phyloP scores from a whole-genome alignment of 305 asterid species.

The Solanum hybrid region DNA sequence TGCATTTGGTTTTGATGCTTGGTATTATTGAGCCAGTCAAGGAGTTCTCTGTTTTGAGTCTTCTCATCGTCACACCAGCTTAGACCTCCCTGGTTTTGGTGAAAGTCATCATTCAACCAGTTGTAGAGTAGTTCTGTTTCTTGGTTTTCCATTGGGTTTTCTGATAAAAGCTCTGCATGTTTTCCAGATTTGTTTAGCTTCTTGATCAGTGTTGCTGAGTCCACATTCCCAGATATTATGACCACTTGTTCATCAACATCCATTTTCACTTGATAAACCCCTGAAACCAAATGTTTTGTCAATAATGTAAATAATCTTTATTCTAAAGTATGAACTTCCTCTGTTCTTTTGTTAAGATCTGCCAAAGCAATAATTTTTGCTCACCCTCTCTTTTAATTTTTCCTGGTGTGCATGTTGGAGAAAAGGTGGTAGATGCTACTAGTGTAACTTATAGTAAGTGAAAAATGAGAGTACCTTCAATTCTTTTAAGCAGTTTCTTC shows the following conservation, averaged over 20 bases:
- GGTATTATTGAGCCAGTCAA: slow-evolving; percentile 16
- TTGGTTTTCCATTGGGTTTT: neutral
- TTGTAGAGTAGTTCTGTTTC: neutral
- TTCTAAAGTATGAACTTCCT: neutral
- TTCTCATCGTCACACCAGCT: neutral
- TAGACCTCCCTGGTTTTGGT: neutral
- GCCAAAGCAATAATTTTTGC: neutral
- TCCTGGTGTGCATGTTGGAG: neutral
- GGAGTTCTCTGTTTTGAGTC: neutral
- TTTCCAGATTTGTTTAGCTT: slow-evolving; percentile 61
- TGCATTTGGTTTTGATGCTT: slow-evolving; percentile 14
- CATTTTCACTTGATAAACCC: slow-evolving; percentile 58
- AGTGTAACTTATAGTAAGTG: neutral
- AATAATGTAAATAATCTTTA: neutral
- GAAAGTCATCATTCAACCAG: neutral
- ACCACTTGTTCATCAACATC: slow-evolving; percentile 51
- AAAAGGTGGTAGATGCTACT: neutral
- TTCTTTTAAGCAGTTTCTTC: slow-evolving; percentile 50
- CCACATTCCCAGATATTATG: slow-evolving; percentile 54
- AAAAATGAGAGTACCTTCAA: slow-evolving; percentile 38
- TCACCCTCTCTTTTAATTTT: neutral
- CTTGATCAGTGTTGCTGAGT: slow-evolving; percentile 38
- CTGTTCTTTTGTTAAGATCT: neutral
- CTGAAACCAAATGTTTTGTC: slow-evolving; percentile 23
- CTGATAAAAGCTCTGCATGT: slow-evolving; percentile 52